Conservation (phyloP, 2,329 filamentous ascomycete genomes). For the Cladosporium colombiae region DNA sequence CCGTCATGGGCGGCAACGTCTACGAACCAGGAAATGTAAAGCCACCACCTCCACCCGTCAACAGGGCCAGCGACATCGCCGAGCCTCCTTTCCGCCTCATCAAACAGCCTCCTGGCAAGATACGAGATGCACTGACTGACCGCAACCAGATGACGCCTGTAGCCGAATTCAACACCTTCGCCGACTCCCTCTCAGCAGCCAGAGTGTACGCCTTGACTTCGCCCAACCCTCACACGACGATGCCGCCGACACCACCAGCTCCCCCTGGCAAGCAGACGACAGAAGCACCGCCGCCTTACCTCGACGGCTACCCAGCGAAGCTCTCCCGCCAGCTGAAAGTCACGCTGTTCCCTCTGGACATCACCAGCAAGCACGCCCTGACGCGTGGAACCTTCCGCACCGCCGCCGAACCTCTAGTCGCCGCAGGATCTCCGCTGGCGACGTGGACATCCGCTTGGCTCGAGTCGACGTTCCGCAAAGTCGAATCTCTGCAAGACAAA, state of each 20-base stretch:
- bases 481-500: constrained; percentile 42
- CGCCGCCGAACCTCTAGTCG: constrained; percentile 31
- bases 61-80: constrained; percentile 17
- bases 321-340: constrained; percentile 46
- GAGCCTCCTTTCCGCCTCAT: constrained; percentile 42
- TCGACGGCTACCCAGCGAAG: constrained; percentile 44
- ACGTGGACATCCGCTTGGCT: constrained; percentile 50
- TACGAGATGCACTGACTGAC: constrained; percentile 29
- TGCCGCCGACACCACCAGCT: constrained; percentile 66
- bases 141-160: constrained; percentile 64
- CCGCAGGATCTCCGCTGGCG: constrained; percentile 44
- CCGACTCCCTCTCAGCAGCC: constrained; percentile 62
- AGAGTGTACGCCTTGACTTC: constrained; percentile 53
- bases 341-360: constrained; percentile 52
- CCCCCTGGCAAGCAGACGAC: constrained; percentile 32
- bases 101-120: constrained; percentile 33
- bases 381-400: constrained; percentile 42
- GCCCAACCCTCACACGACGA: constrained; percentile 69
- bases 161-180: constrained; percentile 94
- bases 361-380: constrained; percentile 48
- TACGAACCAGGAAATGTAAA: constrained; percentile 71
- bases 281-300: constrained; percentile 35
- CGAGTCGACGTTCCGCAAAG: constrained; percentile 47
- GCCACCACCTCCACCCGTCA: constrained; percentile 22
- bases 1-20: constrained; percentile 93